Percentiles rank a stretch among this genome's conserved stretches.
These are phyloP conservation scores for Plenodomus biglobosus DNA, from an alignment of 2,329 filamentous ascomycete species.

Conservation along the genomic window DNA sequence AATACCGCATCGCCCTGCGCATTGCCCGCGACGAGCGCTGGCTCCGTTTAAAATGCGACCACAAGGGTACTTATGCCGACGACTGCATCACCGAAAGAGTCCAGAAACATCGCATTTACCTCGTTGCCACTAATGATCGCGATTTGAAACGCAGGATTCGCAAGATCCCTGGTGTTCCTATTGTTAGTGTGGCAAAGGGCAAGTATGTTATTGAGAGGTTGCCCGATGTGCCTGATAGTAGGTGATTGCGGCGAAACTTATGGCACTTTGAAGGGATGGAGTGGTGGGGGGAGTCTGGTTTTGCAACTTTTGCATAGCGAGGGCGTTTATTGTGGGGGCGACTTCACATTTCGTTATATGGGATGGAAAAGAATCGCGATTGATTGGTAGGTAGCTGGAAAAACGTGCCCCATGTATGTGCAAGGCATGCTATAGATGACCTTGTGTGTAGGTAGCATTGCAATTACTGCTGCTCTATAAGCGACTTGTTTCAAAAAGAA, in stretches of 20 bases:
- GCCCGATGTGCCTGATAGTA: constrained; percentile 74
- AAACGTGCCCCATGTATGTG: too few relatives aligned
- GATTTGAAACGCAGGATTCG: constrained; percentile 71
- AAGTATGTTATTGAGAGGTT: constrained; percentile 95
- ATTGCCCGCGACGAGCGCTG: constrained; percentile 90
- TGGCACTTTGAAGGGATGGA: background rate
- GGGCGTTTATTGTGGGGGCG: background rate
- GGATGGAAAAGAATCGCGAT: too few relatives aligned
- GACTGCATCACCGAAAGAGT: constrained; percentile 56
- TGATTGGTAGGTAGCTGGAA: too few relatives aligned
- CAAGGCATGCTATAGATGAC: too few relatives aligned
- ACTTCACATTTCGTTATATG: too few relatives aligned
- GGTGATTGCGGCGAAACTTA: constrained; percentile 13
- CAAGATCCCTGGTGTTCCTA: constrained; percentile 76
- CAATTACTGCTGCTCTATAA: too few relatives aligned
- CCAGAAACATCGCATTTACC: constrained; percentile 51
- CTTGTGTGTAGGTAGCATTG: too few relatives aligned
- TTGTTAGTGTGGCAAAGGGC: constrained; percentile 79
- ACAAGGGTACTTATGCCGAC: constrained; percentile 86
- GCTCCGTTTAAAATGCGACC: constrained; percentile 82
- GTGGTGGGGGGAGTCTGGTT: background rate
- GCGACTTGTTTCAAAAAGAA: too few relatives aligned
- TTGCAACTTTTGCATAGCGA: background rate
- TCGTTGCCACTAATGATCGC: constrained; percentile 58
- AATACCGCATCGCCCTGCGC: constrained; percentile 81